Percentiles rank a stretch among this genome's conserved stretches.
These are phyloP conservation scores for Balamuthia mandrillaris DNA, from an alignment of 208 protist genomes.

Conservation along the genomic window DNA sequence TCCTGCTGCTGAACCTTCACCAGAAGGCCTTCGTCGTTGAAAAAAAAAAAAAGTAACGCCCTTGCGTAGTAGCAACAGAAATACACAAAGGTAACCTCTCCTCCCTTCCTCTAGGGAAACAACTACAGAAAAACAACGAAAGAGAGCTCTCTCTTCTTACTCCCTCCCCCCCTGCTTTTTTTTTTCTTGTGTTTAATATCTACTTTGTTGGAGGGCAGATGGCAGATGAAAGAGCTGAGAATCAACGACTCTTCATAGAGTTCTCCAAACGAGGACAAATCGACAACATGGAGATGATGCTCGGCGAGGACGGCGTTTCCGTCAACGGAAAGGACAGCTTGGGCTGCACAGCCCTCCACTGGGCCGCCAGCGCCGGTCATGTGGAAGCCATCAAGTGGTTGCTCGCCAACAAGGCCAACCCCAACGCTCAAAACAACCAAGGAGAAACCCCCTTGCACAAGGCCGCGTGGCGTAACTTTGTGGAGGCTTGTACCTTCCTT, in stretches of 20 bases:
- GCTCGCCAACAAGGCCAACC: not conserved
- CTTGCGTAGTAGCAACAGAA: too few relatives aligned
- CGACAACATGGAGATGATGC: not conserved
- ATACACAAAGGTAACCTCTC: too few relatives aligned
- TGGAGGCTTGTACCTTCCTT: not conserved
- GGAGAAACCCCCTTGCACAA: conserved; percentile 28
- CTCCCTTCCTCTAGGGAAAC: too few relatives aligned
- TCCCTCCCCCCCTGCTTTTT: too few relatives aligned
- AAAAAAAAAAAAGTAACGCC: too few relatives aligned
- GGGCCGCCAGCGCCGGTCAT: conserved; percentile 21
- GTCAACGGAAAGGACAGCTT: conserved; percentile 11
- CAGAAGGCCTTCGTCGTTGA: too few relatives aligned
- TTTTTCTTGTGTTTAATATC: too few relatives aligned
- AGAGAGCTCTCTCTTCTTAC: too few relatives aligned
- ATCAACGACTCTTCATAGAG: conserved; percentile 4
- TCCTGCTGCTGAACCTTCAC: too few relatives aligned
- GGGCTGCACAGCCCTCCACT: conserved; percentile 27
- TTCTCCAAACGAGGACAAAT: conserved; percentile 8
- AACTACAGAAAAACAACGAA: too few relatives aligned
- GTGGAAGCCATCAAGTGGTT: conserved; percentile 5
- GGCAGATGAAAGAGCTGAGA: conserved; percentile 17
- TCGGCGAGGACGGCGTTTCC: not conserved
- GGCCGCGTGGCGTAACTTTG: conserved; percentile 22
- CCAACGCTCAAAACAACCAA: conserved; percentile 1
- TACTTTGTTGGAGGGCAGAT: too few relatives aligned